phyloP scores from a whole-genome alignment of 2,329 filamentous ascomycete species.

The Fusarium sp. region DNA sequence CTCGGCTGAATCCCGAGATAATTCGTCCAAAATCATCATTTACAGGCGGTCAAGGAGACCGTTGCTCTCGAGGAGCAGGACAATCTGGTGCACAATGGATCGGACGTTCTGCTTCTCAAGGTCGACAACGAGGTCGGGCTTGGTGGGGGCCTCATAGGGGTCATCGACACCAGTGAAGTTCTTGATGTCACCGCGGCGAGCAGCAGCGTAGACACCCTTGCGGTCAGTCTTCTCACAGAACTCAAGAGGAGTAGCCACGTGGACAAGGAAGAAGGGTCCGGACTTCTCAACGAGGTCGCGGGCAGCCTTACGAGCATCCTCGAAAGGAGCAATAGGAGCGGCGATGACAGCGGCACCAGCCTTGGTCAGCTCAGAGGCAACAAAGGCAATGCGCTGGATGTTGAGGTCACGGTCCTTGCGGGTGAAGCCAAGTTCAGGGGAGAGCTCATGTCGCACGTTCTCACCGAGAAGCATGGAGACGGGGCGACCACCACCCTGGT shows the following conservation, averaged over 20 bases:
- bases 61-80: conserved; percentile 87
- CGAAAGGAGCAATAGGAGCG: conserved; percentile 93
- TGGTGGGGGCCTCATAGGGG: conserved; percentile 86
- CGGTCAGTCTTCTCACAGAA: conserved; percentile 95
- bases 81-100: conserved; percentile 95
- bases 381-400: conserved; percentile 95
- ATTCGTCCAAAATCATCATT: conserved; percentile 26
- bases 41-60: conserved; percentile 81
- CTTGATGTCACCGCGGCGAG: conserved; percentile 90
- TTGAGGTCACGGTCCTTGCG: conserved; percentile 92
- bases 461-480: conserved; percentile 95
- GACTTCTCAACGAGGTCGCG: conserved; percentile 86
- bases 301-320: conserved; percentile 77
- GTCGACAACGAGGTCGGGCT: conserved; percentile 86
- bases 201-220: conserved; percentile 85
- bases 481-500: conserved; percentile 95
- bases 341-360: conserved; percentile 95
- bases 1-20: conserved; percentile 18
- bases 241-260: conserved; percentile 92
- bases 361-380: conserved; percentile 92
- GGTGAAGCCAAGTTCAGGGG: conserved; percentile 94
- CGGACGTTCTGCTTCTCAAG: conserved; percentile 86
- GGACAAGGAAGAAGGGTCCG: conserved; percentile 92
- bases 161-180: conserved; percentile 98
- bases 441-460: conserved; percentile 92